A percentile compares a stretch with the other conserved stretches of the same genome.
Evolutionary conservation across 495 filamentous ascomycete species (phyloP).

Genomic region (Penicillium malachiteum): DNA sequence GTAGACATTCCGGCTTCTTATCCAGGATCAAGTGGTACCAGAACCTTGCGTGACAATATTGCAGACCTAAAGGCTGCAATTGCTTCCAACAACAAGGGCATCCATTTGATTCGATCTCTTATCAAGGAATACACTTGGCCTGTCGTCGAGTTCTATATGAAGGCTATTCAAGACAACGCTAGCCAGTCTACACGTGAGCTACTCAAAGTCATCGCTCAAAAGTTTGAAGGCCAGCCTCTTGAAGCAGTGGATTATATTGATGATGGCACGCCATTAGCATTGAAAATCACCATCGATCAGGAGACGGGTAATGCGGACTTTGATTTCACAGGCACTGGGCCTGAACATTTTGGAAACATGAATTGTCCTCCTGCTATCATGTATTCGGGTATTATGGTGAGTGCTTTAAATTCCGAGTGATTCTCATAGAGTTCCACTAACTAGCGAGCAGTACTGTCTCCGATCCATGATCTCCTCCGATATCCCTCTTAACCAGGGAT

Average conservation of each 20-base stretch:
- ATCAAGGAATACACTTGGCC: conserved; percentile 87
- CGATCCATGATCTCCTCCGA: conserved; percentile 83
- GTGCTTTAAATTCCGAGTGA: background rate
- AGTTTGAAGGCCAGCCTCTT: conserved; percentile 68
- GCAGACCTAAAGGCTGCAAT: conserved; percentile 92
- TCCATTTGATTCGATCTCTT: conserved; percentile 74
- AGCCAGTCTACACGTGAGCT: conserved; percentile 73
- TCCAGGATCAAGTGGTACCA: conserved; percentile 80
- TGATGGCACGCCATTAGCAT: conserved; percentile 78
- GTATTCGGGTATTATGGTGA: conserved; percentile 24
- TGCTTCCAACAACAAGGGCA: conserved; percentile 93
- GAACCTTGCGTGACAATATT: conserved; percentile 84
- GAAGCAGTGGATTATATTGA: conserved; percentile 88
- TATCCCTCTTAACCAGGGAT: conserved; percentile 94
- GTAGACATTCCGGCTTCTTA: conserved; percentile 75
- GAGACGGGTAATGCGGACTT: conserved; percentile 83
- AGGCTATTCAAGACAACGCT: conserved; percentile 84
- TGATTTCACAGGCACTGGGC: conserved; percentile 80
- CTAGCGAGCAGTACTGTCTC: conserved; percentile 31
- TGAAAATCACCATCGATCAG: conserved; percentile 76
- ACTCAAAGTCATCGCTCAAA: conserved; percentile 67
- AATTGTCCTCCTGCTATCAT: conserved; percentile 63
- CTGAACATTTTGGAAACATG: conserved; percentile 68
- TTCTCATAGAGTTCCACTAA: too few species aligned
- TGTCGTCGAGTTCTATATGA: conserved; percentile 84